Base-by-base conservation (phyloP, 495 filamentous ascomycete species). In the Penicillium tannophilum region DNA sequence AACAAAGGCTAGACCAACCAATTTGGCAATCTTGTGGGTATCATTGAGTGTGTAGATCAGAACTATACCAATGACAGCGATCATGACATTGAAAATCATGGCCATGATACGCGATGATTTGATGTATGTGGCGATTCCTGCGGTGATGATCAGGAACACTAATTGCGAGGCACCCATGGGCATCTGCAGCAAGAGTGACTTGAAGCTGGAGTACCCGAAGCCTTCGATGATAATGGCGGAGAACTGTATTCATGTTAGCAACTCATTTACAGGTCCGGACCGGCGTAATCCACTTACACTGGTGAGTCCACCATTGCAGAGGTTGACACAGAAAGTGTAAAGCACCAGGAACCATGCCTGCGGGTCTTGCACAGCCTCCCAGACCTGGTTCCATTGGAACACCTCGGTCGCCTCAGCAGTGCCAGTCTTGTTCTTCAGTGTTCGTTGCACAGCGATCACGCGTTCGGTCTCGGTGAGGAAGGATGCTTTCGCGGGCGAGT, bases 1-100 rank as follows among this genome's bases (percentile, higher is more conserved):
- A 9, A 74, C 77, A 2, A 84, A 54, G 50, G 81, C 83, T 60
- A 81, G 77, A 0, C 79, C 81, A 2, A 67, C 74, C 39, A 85
- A 71, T 26, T 79, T 67, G 16, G 11, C 56, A 31, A 6, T 75
- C 76, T 8, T 61, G 65, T 64, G 68, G 71, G 61, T 1, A 82
- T 47, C 23, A 80, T 76, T 14, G 12, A 63, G 52, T 1, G 41
- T 52, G 46, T 59, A 56, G 28, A 63, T 59, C 30, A 63, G 11
- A 39, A 59, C 50, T 9, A 46, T 33, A 12, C 60, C 60, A n/a
- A 55, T 46, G 0, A 63, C 19, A 4, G 56, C 3, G 6, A 65
- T 42, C 0, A 58, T 28, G 7, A 49, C 46, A 14, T 58, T 59
- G 17, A 61, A 9, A 1, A 41, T 62, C 64, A 69, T 68, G 44